Evolutionary conservation across 805 yeast species (phyloP).

Genomic region (Komagataella pastoris): DNA sequence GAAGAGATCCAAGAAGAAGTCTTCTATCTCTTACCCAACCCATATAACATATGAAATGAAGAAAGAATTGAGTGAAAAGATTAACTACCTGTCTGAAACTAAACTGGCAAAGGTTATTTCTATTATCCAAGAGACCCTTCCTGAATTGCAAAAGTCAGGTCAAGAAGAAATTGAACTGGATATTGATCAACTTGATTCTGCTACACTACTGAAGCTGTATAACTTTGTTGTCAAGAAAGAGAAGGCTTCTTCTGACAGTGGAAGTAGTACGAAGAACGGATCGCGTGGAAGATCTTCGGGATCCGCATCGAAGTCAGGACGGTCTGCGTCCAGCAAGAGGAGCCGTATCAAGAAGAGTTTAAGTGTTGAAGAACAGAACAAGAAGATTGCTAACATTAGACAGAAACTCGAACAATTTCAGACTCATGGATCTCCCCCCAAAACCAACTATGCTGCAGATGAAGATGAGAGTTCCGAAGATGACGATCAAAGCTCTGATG

Average conservation of each 20-base stretch:
- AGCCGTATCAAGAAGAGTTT: slow-evolving; percentile 34
- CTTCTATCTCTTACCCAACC: slow-evolving; percentile 13
- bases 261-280: slow-evolving; percentile 16
- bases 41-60: slow-evolving; percentile 90
- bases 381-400: slow-evolving; percentile 59
- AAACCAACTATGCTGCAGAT: slow-evolving; percentile 18
- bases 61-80: slow-evolving; percentile 80
- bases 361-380: slow-evolving; percentile 51
- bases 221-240: slow-evolving; percentile 55
- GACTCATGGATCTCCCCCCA: slow-evolving; percentile 29
- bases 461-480: slow-evolving; percentile 33
- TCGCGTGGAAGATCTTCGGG: slow-evolving; percentile 6
- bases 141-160: slow-evolving; percentile 36
- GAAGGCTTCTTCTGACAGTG: slow-evolving; percentile 19
- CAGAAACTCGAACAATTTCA: slow-evolving; percentile 67
- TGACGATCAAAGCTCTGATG: slow-evolving; percentile 51
- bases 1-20: slow-evolving; percentile 16
- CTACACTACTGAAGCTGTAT: slow-evolving; percentile 72
- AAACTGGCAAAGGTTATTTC: slow-evolving; percentile 74
- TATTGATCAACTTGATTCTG: slow-evolving; percentile 82
- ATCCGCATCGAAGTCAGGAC: slow-evolving; percentile 7
- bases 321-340: slow-evolving; percentile 15
- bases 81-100: slow-evolving; percentile 61
- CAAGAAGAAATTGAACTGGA: slow-evolving; percentile 90
- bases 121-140: slow-evolving; percentile 70